These are phyloP conservation scores for Gossypium australe DNA, from an alignment of 345 rosid genomes.

Conservation along the genomic window DNA sequence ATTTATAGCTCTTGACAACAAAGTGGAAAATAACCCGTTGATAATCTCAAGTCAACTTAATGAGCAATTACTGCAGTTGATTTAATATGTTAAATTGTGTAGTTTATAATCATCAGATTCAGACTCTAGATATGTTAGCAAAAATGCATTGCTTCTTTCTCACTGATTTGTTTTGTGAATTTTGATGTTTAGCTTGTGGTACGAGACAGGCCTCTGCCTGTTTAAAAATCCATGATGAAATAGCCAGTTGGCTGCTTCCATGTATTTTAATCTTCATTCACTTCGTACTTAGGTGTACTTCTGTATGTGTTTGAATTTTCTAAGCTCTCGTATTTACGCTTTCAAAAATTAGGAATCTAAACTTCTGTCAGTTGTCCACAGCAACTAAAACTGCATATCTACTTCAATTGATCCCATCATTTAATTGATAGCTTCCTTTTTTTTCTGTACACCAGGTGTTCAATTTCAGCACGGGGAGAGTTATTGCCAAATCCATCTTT, in stretches of 20 bases:
- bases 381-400: background rate
- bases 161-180: background rate
- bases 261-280: slow-evolving; percentile 11
- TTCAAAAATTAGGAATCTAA: background rate
- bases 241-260: background rate
- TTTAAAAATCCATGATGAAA: background rate
- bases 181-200: background rate
- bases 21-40: background rate
- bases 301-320: background rate
- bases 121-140: background rate
- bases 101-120: background rate
- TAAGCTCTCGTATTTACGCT: background rate
- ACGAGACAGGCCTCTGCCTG: background rate
- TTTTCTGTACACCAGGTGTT: slow-evolving; percentile 52
- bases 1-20: too few species aligned
- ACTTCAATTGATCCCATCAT: background rate
- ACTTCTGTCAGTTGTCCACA: background rate
- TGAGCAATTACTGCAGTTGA: background rate
- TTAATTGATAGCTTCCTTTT: slow-evolving; percentile 12
- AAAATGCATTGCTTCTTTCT: background rate
- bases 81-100: background rate
- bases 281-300: background rate
- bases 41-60: background rate
- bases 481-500: slow-evolving; percentile 47
- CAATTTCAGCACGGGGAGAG: slow-evolving; percentile 96